Percentiles rank a stretch among this genome's conserved stretches.
Evolutionary conservation across 2,329 filamentous ascomycete genomes (phyloP).

Genomic region (Paracamarosporium sp.): DNA sequence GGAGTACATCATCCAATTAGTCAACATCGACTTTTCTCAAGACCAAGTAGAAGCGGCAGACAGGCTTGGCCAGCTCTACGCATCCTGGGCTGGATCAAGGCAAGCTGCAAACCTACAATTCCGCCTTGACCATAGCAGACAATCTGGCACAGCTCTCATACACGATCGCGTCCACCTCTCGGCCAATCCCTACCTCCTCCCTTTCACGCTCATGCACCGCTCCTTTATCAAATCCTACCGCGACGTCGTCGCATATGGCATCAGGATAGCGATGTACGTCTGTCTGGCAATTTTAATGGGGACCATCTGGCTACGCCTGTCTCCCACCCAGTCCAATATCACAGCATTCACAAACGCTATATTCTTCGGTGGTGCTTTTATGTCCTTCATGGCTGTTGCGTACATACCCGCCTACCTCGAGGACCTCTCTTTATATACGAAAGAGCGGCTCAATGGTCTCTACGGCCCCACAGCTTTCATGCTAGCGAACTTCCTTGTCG

Average conservation of each 20-base stretch:
- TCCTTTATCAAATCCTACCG: conserved; percentile 84
- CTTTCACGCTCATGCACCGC: conserved; percentile 74
- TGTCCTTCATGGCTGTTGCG: conserved; percentile 68
- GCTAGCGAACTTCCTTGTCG: conserved; percentile 81
- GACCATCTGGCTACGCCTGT: conserved; percentile 81
- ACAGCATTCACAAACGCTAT: conserved; percentile 84
- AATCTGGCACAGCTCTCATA: not conserved
- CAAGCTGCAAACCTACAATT: conserved; percentile 36
- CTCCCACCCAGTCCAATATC: conserved; percentile 73
- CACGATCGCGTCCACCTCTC: conserved; percentile 15
- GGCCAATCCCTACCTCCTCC: conserved; percentile 59
- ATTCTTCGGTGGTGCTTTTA: conserved; percentile 61
- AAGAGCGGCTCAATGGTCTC: conserved; percentile 82
- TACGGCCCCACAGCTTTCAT: conserved; percentile 78
- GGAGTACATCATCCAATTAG: conserved; percentile 78
- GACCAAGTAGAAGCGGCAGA: conserved; percentile 56
- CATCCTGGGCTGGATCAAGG: conserved; percentile 61
- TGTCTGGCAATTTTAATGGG: conserved; percentile 86
- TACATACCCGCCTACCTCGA: conserved; percentile 87
- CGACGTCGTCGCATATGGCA: conserved; percentile 83
- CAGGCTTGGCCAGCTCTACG: conserved; percentile 61
- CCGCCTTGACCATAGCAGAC: conserved; percentile 28
- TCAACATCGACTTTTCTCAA: conserved; percentile 76
- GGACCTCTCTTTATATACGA: conserved; percentile 73
- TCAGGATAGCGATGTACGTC: conserved; percentile 82